Evolutionary conservation across 768 basidiomycete species (phyloP).

Genomic region (Mycena epipterygia): DNA sequence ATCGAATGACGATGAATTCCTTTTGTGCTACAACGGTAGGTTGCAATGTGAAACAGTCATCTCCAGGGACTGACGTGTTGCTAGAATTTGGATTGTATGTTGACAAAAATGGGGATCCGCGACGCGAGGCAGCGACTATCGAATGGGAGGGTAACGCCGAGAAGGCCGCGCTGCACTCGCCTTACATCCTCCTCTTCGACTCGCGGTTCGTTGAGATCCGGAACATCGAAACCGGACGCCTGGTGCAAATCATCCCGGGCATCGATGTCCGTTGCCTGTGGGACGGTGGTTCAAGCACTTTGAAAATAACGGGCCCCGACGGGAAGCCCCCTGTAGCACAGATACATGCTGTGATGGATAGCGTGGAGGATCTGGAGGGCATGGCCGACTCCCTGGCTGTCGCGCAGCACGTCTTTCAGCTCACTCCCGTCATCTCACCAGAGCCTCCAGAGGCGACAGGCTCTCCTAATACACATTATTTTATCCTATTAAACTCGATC

Average conservation of each 20-base stretch:
- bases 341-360: conserved; percentile 90
- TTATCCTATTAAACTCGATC: conserved; percentile 24
- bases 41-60: background rate
- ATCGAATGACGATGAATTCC: conserved; percentile 90
- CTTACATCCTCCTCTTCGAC: conserved; percentile 91
- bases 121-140: conserved; percentile 68
- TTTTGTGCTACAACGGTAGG: conserved; percentile 92
- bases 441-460: conserved; percentile 14
- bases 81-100: conserved; percentile 94
- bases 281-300: conserved; percentile 83
- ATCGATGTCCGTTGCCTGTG: conserved; percentile 89
- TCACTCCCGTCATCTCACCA: conserved; percentile 54
- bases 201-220: conserved; percentile 92
- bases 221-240: conserved; percentile 82
- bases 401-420: conserved; percentile 82
- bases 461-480: background rate
- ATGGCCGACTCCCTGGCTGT: conserved; percentile 63
- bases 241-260: conserved; percentile 87
- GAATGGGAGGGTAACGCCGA: conserved; percentile 94
- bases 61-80: background rate
- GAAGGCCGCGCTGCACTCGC: conserved; percentile 89
- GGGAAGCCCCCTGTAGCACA: conserved; percentile 72
- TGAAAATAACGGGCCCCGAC: conserved; percentile 62
- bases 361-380: conserved; percentile 56
- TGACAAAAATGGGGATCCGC: conserved; percentile 86